These are phyloP conservation scores for Symbiotaphrina buchneri DNA, from an alignment of 495 filamentous ascomycete species.

Conservation along the genomic window DNA sequence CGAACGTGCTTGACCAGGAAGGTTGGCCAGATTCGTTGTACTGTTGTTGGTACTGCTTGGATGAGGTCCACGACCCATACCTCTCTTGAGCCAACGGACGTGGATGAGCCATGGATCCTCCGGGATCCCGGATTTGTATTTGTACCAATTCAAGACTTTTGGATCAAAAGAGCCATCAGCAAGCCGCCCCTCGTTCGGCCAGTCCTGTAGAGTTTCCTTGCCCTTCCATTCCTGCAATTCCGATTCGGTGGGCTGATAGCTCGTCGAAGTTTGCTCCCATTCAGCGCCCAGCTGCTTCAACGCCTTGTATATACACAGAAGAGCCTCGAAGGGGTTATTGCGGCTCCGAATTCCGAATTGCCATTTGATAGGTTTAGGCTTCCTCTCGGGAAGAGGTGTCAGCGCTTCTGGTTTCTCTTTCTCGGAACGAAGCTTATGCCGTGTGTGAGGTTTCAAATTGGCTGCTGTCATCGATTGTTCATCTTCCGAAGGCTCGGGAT, in stretches of 20 bases:
- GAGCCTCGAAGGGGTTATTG: conserved; percentile 81
- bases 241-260: conserved; percentile 12
- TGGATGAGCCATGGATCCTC: conserved; percentile 92
- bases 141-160: background rate
- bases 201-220: conserved; percentile 1
- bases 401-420: conserved; percentile 23
- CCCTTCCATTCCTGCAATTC: conserved; percentile 3
- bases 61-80: conserved; percentile 30
- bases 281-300: conserved; percentile 66
- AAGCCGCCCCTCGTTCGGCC: background rate
- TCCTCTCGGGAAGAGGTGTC: conserved; percentile 27
- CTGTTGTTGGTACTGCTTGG: conserved; percentile 31
- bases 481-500: conserved; percentile 27
- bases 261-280: conserved; percentile 41
- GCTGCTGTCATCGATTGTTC: conserved; percentile 56
- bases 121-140: conserved; percentile 47
- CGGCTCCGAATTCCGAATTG: conserved; percentile 91
- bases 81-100: conserved; percentile 64
- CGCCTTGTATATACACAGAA: conserved; percentile 83
- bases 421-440: conserved; percentile 32
- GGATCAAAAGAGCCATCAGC: background rate
- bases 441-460: conserved; percentile 60
- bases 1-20: conserved; percentile 16
- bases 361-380: conserved; percentile 58
- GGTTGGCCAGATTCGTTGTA: conserved; percentile 23